Evolutionary conservation across 768 basidiomycete genomes (phyloP).

Genomic region (Tylopilus plumbeoviolaceoides): DNA sequence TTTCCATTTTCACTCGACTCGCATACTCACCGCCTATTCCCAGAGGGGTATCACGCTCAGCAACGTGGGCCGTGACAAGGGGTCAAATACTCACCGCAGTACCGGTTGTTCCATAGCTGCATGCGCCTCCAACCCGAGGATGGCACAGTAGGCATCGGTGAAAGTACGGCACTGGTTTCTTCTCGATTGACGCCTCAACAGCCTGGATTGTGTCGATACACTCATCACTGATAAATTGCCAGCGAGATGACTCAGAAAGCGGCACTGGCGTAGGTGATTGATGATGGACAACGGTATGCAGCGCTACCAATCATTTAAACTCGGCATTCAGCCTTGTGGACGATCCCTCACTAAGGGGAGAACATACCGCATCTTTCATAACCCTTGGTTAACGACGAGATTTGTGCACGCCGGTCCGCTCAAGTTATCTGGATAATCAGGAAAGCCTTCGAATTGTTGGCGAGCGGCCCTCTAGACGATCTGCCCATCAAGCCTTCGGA

Average conservation of each 20-base stretch:
- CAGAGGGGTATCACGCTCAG: not conserved
- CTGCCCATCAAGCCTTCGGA: too few relatives aligned
- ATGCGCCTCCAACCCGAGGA: not conserved
- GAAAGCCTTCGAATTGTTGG: too few relatives aligned
- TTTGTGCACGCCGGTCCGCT: too few relatives aligned
- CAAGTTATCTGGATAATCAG: too few relatives aligned
- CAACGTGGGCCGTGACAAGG: too few relatives aligned
- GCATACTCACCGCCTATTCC: not conserved
- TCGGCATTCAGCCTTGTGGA: not conserved
- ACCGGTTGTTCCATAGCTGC: too few relatives aligned
- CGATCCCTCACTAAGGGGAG: not conserved
- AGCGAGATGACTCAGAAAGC: not conserved
- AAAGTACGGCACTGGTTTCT: not conserved
- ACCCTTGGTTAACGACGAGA: too few relatives aligned
- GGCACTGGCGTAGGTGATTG: too few relatives aligned
- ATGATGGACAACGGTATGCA: not conserved
- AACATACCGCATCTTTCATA: constrained; percentile 2
- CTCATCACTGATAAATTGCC: constrained; percentile 4
- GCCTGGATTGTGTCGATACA: not conserved
- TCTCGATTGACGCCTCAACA: not conserved
- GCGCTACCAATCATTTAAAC: not conserved
- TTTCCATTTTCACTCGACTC: not conserved
- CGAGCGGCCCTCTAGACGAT: too few relatives aligned
- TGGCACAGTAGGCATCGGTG: constrained; percentile 1
- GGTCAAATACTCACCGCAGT: not conserved